Evolutionary conservation across 805 yeast genomes (phyloP).

Genomic region (Candida rishiriensis): DNA sequence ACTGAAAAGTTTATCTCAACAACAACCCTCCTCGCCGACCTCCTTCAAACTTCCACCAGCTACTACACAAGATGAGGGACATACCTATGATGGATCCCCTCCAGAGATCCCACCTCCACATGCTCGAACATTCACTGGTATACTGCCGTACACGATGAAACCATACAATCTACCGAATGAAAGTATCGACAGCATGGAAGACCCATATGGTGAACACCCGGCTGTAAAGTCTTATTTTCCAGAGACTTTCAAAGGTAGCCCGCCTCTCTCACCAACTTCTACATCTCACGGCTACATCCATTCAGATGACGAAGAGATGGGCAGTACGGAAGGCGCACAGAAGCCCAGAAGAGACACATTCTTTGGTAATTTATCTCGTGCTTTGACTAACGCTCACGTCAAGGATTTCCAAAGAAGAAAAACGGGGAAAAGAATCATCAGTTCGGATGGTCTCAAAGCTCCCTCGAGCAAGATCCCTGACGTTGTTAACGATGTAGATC

Average conservation of each 20-base stretch:
- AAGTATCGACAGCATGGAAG: background rate
- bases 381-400: constrained; percentile 71
- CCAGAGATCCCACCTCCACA: background rate
- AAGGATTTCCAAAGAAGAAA: constrained; percentile 77
- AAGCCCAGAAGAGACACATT: constrained; percentile 15
- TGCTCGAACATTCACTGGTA: constrained; percentile 12
- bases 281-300: background rate
- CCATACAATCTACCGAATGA: background rate
- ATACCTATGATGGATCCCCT: background rate
- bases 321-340: background rate
- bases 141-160: background rate
- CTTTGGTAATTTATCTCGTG: constrained; percentile 44
- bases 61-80: background rate
- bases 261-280: too few relatives aligned
- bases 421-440: constrained; percentile 22
- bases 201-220: background rate
- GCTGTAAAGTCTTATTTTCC: background rate
- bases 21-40: background rate
- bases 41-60: constrained; percentile 4
- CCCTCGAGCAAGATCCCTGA: constrained; percentile 9
- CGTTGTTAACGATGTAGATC: constrained; percentile 16
- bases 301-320: background rate
- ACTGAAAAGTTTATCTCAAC: background rate
- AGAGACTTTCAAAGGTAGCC: background rate
- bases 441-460: constrained; percentile 22